phyloP scores from a whole-genome alignment of 169 alveolate species.

The Cryptosporidium sp. region DNA sequence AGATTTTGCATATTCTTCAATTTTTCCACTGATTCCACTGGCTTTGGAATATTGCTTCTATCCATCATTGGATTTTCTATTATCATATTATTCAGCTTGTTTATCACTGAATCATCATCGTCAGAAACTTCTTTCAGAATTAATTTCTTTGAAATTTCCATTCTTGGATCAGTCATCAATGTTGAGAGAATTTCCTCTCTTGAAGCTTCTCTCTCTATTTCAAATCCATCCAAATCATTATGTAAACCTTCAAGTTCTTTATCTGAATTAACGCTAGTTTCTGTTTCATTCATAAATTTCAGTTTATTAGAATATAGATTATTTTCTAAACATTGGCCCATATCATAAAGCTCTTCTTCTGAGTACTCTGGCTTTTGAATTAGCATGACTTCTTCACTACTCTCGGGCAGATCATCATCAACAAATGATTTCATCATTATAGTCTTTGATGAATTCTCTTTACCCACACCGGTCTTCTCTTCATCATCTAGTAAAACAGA shows the following conservation, averaged over 20 bases:
- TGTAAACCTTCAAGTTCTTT: not conserved
- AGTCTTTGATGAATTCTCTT: conserved; percentile 1
- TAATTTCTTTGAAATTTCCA: conserved; percentile 19
- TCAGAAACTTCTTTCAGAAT: conserved; percentile 31
- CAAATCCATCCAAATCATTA: not conserved
- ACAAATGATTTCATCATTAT: conserved; percentile 61
- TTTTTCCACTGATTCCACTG: conserved; percentile 23
- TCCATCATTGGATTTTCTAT: conserved; percentile 56
- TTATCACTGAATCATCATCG: conserved; percentile 39
- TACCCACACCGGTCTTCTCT: not conserved
- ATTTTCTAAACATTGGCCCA: conserved; percentile 12
- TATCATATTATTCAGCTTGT: conserved; percentile 12
- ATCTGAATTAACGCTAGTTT: not conserved
- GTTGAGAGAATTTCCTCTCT: conserved; percentile 55
- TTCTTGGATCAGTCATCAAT: conserved; percentile 34
- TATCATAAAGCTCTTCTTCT: conserved; percentile 70
- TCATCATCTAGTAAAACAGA: conserved; percentile 25
- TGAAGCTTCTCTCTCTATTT: conserved; percentile 25
- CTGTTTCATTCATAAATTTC: not conserved
- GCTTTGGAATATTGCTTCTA: conserved; percentile 29
- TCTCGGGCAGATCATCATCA: conserved; percentile 52
- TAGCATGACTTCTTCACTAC: conserved; percentile 50
- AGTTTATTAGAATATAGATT: not conserved
- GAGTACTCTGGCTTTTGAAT: conserved; percentile 57
- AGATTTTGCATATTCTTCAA: conserved; percentile 2